These are phyloP conservation scores for Phytophthora litchii DNA, from an alignment of 352 stramenopile genomes.

Conservation along the genomic window DNA sequence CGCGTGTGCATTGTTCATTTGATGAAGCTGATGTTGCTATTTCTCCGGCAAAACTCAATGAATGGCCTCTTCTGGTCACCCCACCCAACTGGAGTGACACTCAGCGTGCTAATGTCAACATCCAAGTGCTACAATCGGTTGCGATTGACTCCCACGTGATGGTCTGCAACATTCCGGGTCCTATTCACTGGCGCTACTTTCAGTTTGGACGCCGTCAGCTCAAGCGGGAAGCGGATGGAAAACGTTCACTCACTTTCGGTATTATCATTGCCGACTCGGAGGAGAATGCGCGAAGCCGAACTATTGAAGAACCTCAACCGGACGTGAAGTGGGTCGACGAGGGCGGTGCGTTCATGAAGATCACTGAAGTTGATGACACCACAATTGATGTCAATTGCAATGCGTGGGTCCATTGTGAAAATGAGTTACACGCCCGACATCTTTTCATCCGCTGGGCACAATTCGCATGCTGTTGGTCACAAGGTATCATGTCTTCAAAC, in stretches of 20 bases:
- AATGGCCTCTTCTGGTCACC: conserved; percentile 6
- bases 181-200: conserved; percentile 23
- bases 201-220: conserved; percentile 5
- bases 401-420: conserved; percentile 26
- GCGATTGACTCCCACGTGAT: conserved; percentile 21
- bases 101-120: conserved; percentile 3
- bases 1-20: not conserved
- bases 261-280: conserved; percentile 27
- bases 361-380: conserved; percentile 21
- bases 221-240: conserved; percentile 10
- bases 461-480: not conserved
- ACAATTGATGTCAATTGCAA: conserved; percentile 31
- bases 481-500: not conserved
- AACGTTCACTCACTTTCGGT: conserved; percentile 1
- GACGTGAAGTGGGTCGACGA: conserved; percentile 29
- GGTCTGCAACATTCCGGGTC: conserved; percentile 17
- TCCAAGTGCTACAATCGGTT: conserved; percentile 28
- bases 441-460: conserved; percentile 43
- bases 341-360: conserved; percentile 23
- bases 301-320: conserved; percentile 11
- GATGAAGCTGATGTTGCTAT: not conserved
- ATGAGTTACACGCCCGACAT: conserved; percentile 38
- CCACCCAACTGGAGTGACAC: not conserved
- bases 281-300: conserved; percentile 19
- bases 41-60: not conserved